A percentile compares a stretch with the other conserved stretches of the same genome.
Evolutionary conservation across 129 eudicot genomes (phyloP).

Genomic region (Flaveria ramosissima): DNA sequence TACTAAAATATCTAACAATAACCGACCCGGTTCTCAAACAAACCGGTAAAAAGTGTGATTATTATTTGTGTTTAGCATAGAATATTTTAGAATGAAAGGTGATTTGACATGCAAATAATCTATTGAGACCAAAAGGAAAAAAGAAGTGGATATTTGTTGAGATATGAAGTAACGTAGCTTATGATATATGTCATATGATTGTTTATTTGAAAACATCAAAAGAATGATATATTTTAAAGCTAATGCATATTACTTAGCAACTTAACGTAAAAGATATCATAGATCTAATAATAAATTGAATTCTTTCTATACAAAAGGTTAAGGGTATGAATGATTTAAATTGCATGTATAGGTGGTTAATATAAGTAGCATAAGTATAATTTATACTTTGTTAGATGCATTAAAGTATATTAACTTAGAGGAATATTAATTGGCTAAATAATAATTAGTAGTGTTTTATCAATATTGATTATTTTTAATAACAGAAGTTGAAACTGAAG

Average conservation of each 20-base stretch:
- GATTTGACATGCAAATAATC: constrained; percentile 2
- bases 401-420: too few species aligned
- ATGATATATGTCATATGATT: constrained; percentile 20
- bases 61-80: not conserved
- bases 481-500: not conserved
- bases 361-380: too few species aligned
- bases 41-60: not conserved
- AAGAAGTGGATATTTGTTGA: not conserved
- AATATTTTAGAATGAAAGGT: not conserved
- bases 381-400: too few species aligned
- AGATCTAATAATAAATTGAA: too few species aligned
- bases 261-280: too few species aligned
- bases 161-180: constrained; percentile 30
- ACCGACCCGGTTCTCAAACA: too few species aligned
- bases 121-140: constrained; percentile 6
- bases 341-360: too few species aligned
- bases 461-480: not conserved
- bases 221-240: not conserved
- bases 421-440: not conserved
- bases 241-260: too few species aligned
- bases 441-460: not conserved
- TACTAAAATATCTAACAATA: too few species aligned
- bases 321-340: not conserved
- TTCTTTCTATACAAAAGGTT: too few species aligned
- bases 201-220: constrained; percentile 7